A percentile compares a stretch with the other conserved stretches of the same genome.
Conservation (phyloP, 1,284 basidiomycete genomes). For the Melampsora larici-populina region DNA sequence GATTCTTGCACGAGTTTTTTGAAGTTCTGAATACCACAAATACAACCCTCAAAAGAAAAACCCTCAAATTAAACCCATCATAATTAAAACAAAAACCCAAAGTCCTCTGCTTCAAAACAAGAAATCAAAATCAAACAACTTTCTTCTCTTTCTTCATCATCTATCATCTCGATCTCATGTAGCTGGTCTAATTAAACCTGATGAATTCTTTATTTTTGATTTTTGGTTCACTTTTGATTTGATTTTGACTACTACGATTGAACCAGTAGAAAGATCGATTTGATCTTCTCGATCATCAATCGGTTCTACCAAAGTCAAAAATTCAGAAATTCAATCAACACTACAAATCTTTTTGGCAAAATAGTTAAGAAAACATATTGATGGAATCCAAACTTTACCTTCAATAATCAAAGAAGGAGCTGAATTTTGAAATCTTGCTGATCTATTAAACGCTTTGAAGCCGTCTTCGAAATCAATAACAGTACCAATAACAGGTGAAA, state of each 20-base stretch:
- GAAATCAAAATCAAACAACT: no score
- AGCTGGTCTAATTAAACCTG: not conserved
- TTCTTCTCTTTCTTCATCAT: no score
- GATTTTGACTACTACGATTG: not conserved
- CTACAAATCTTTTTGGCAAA: not conserved
- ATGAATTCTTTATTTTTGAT: not conserved
- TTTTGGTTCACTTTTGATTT: not conserved
- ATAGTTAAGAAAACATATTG: no score
- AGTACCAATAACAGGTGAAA: not conserved
- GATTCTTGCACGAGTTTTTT: no score
- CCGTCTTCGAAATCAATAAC: not conserved
- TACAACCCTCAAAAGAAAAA: no score
- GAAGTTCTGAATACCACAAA: no score
- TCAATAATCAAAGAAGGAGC: not conserved
- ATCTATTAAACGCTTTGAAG: not conserved
- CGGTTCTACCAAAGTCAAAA: not conserved
- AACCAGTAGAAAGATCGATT: not conserved
- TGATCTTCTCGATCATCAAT: not conserved
- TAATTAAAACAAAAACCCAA: no score
- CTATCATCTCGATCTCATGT: no score
- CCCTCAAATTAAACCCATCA: no score
- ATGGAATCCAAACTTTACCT: constrained; percentile 1
- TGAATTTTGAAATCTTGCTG: not conserved
- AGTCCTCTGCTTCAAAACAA: no score
- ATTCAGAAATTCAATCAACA: not conserved